Evolutionary conservation across 140 eudicot species (phyloP), one percentile per base, ranked within the genome.

Genomic region (Flaveria floridana): DNA sequence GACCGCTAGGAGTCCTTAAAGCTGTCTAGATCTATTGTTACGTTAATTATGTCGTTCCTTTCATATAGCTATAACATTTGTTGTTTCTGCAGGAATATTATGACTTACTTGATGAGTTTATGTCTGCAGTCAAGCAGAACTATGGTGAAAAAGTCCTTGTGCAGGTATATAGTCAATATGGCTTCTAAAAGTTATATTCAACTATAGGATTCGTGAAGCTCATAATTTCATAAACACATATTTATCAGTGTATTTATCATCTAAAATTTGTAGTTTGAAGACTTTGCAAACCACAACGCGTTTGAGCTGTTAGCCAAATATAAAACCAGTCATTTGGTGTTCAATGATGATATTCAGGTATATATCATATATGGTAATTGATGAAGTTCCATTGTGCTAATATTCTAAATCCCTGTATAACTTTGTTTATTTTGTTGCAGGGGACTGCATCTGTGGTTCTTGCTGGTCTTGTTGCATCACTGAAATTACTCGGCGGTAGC

Each of bases 211-310:
- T 3, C 58, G 1, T 14, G 56, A 11, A 55, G 26, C 26, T 64
- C 50, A 19, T 18, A 20, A 47, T 28, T 28, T 28, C 34, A 28
- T 28, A 28, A 28, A 28, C 77, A 0, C 18, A 52, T 48, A 16
- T 68, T 10, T 57, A 78, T 58, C 71, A 56, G 1, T 14, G 52
- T 48, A 16, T 68, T 10, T 57, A 78, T 58, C 71, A 56, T 74
- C 62, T 39, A 15, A 76, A 61, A 46, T 28, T 63, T 68, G 78
- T 82, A 92, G 96, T 92, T 89, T 81, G 97, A 92, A 84, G 97
- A 92, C 81, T 92, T 92, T 65, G 97, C 97, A 37, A 92, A 92
- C 87, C 98, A 92, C 88, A 89, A 92, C 65, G 98, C 98, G 10
- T 92, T 92, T 85, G 95, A 87, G 81, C 75, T 92, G 68, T 85